Conservation (phyloP, 495 filamentous ascomycete genomes). For the Hypoxylon cercidicola region DNA sequence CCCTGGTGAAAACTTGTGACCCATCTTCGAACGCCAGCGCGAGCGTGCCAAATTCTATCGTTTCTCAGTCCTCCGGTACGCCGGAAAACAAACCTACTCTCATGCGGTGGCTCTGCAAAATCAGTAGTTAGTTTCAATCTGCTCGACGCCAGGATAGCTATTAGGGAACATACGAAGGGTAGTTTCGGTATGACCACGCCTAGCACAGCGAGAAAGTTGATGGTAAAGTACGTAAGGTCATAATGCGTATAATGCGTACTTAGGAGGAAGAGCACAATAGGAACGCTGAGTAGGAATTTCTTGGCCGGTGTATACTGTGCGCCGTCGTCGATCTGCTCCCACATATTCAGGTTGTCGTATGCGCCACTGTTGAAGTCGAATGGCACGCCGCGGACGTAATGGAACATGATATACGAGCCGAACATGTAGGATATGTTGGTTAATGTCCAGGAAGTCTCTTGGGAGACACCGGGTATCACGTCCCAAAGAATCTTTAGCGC, state of each 20-base stretch:
- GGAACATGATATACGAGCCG: constrained; percentile 99
- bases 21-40: constrained; percentile 22
- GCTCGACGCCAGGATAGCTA: neutral
- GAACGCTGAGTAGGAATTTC: constrained; percentile 95
- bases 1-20: constrained; percentile 19
- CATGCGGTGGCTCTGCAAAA: constrained; percentile 73
- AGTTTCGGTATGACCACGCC: constrained; percentile 95
- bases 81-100: constrained; percentile 73
- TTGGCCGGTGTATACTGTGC: constrained; percentile 98
- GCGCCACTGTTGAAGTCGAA: constrained; percentile 99
- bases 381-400: constrained; percentile 96
- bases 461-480: constrained; percentile 91
- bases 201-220: constrained; percentile 92
- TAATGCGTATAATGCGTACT: constrained; percentile 99
- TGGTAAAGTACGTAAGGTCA: constrained; percentile 93
- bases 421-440: constrained; percentile 99
- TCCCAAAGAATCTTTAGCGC: constrained; percentile 94
- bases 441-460: constrained; percentile 97
- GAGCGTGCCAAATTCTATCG: constrained; percentile 13
- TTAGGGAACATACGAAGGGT: constrained; percentile 76
- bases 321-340: constrained; percentile 99
- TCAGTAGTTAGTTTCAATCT: constrained; percentile 25
- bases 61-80: constrained; percentile 62
- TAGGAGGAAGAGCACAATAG: constrained; percentile 91
- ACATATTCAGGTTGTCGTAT: constrained; percentile 99